These are phyloP conservation scores for Phylloporus sp. DNA, from an alignment of 768 basidiomycete species.

Conservation along the genomic window DNA sequence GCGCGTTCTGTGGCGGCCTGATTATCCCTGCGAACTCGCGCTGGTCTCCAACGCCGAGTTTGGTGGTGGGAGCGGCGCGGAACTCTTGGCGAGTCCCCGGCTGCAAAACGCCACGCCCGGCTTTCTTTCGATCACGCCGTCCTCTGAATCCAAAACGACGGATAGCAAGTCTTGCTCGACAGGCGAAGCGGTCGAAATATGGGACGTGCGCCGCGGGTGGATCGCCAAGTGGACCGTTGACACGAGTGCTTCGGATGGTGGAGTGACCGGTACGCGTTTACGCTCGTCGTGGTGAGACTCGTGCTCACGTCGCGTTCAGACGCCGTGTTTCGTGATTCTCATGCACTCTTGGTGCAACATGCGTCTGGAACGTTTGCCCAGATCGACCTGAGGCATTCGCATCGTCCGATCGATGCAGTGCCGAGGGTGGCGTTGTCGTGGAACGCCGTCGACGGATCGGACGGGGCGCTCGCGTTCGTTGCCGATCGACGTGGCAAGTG, in stretches of 20 bases:
- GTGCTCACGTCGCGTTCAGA: constrained; percentile 37
- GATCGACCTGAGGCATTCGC: constrained; percentile 62
- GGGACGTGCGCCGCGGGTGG: constrained; percentile 80
- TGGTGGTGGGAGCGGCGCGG: constrained; percentile 29
- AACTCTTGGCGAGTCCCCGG: constrained; percentile 25
- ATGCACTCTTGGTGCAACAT: constrained; percentile 70
- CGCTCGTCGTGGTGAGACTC: background rate
- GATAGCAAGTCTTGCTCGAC: constrained; percentile 11
- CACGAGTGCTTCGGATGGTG: constrained; percentile 61
- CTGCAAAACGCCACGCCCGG: constrained; percentile 22
- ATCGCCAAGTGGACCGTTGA: constrained; percentile 78
- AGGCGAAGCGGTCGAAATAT: constrained; percentile 72
- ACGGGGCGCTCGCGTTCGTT: constrained; percentile 63
- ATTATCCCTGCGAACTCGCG: constrained; percentile 70
- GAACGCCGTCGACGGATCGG: constrained; percentile 38
- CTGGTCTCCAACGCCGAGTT: constrained; percentile 63
- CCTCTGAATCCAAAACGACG: constrained; percentile 12
- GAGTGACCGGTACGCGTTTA: constrained; percentile 57
- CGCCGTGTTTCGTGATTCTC: constrained; percentile 61
- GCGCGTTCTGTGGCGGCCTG: constrained; percentile 71
- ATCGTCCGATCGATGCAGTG: constrained; percentile 62
- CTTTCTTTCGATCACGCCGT: constrained; percentile 14
- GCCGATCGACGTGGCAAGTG: constrained; percentile 46
- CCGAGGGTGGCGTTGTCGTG: constrained; percentile 61
- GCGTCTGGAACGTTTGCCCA: constrained; percentile 75